A percentile compares a stretch with the other conserved stretches of the same genome.
Conservation (phyloP, 345 rosid species). For the Pistacia vera region DNA sequence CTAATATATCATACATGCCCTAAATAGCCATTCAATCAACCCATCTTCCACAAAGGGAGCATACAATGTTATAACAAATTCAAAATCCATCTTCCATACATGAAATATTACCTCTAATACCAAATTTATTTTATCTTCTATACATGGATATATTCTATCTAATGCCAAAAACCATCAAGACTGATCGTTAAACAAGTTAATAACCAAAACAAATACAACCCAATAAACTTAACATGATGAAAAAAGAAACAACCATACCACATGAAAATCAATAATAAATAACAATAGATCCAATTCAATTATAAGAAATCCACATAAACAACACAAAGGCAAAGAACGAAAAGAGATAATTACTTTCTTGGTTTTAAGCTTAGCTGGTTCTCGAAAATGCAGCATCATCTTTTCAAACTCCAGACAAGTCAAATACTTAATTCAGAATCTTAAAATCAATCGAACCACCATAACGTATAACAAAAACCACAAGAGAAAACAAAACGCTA, state of each 20-base stretch:
- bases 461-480: not conserved
- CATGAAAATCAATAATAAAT: not conserved
- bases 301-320: not conserved
- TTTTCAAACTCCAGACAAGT: not conserved
- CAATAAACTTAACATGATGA: not conserved
- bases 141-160: not conserved
- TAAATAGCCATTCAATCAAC: not conserved
- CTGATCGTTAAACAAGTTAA: not conserved
- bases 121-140: not conserved
- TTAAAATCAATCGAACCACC: not conserved
- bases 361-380: conserved; percentile 49
- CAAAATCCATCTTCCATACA: too few relatives aligned
- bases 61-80: not conserved
- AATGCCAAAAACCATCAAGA: not conserved
- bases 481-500: not conserved
- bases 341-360: conserved; percentile 11
- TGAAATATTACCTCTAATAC: too few relatives aligned
- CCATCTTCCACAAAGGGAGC: not conserved
- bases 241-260: not conserved
- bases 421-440: not conserved
- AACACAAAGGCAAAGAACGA: not conserved
- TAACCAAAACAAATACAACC: not conserved
- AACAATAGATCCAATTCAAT: not conserved
- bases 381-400: conserved; percentile 55
- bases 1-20: conserved; percentile 5